phyloP scores from a whole-genome alignment of 106 monocot species.

The Xerophyta viscosa region DNA sequence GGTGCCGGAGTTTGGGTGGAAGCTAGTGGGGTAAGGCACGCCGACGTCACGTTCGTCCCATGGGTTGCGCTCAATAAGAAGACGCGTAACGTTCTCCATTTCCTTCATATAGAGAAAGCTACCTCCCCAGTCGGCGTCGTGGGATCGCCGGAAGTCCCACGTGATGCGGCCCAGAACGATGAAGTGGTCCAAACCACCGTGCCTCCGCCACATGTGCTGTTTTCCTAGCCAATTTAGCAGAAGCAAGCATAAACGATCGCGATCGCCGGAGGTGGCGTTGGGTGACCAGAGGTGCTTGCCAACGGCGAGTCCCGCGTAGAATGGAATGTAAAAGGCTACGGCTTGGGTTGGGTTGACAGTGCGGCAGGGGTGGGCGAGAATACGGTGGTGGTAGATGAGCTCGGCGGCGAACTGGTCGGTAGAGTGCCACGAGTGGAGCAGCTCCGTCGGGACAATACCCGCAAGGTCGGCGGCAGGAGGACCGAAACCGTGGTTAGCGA shows the following conservation, averaged over 20 bases:
- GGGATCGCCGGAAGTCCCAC: constrained; percentile 62
- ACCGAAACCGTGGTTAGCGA: constrained; percentile 67
- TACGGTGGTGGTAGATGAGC: constrained; percentile 67
- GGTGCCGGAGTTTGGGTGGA: constrained; percentile 58
- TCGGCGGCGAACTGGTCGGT: constrained; percentile 91
- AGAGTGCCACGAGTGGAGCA: constrained; percentile 53
- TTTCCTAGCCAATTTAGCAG: constrained; percentile 28
- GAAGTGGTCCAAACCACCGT: constrained; percentile 51
- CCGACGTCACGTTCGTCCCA: constrained; percentile 76
- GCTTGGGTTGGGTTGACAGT: constrained; percentile 41
- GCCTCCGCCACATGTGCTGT: constrained; percentile 15
- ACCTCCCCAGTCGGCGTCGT: constrained; percentile 51
- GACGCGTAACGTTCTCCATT: constrained; percentile 74
- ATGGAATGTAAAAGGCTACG: constrained; percentile 79
- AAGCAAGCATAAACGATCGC: constrained; percentile 26
- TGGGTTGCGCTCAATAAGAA: constrained; percentile 71
- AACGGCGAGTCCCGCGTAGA: constrained; percentile 84
- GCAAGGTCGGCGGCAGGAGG: constrained; percentile 27
- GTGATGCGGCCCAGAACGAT: constrained; percentile 53
- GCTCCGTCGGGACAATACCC: constrained; percentile 31
- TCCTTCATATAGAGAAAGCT: constrained; percentile 66
- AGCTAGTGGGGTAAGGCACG: constrained; percentile 86
- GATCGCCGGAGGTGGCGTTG: constrained; percentile 28
- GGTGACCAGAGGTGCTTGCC: constrained; percentile 55
- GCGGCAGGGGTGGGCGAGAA: constrained; percentile 62